Evolutionary conservation across 805 yeast species (phyloP).

Genomic region (Zygosaccharomyces rouxii): DNA sequence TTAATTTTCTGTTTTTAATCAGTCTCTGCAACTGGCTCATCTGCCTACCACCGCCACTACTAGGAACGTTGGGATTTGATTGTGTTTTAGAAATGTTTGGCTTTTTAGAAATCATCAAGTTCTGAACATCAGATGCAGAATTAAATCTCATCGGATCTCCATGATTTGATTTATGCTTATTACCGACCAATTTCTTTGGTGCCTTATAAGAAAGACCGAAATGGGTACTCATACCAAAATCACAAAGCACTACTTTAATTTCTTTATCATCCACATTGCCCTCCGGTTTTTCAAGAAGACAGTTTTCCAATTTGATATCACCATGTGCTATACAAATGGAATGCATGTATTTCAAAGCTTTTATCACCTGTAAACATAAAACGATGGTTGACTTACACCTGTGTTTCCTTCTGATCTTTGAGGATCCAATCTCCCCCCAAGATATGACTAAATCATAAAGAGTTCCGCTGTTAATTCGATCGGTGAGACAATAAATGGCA

Average conservation of each 20-base stretch:
- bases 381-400: conserved; percentile 37
- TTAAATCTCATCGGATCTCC: conserved; percentile 12
- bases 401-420: conserved; percentile 29
- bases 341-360: conserved; percentile 62
- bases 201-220: conserved; percentile 8
- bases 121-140: conserved; percentile 11
- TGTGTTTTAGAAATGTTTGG: conserved; percentile 36
- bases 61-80: conserved; percentile 24
- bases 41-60: conserved; percentile 1
- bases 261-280: conserved; percentile 27
- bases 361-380: conserved; percentile 50
- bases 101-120: conserved; percentile 16
- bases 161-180: neutral
- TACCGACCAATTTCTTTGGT: neutral
- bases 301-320: conserved; percentile 78
- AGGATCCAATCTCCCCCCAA: conserved; percentile 51
- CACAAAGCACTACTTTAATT: conserved; percentile 58
- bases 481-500: conserved; percentile 69
- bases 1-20: conserved; percentile 25
- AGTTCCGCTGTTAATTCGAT: conserved; percentile 69
- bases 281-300: conserved; percentile 54
- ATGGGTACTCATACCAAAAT: conserved; percentile 74
- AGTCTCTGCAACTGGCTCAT: conserved; percentile 20
- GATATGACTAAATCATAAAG: conserved; percentile 67
- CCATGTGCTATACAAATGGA: conserved; percentile 64